Evolutionary conservation across 257 asterid species (phyloP), one percentile per base, ranked within the genome.

Genomic region (Perilla frutescens): DNA sequence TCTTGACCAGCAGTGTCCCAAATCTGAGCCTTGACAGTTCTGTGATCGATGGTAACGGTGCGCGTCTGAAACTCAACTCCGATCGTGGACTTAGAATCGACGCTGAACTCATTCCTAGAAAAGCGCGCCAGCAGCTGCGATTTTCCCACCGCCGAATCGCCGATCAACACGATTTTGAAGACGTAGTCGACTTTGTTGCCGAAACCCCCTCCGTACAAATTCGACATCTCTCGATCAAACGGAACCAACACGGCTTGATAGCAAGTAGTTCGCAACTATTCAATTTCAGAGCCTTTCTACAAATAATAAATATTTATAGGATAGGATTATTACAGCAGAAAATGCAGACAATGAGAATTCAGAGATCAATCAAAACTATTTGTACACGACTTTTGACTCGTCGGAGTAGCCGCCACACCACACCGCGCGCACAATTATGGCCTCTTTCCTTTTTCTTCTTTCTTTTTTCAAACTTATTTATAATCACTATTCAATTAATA

Each of bases 1-100:
- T 90, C 97, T 20, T 90, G 97, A 55, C 97, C 97, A 70, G 97
- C 97, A 8, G 97, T 90, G 72, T 90, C 97, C 97, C 97, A 90
- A 85, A 90, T 90, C 93, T 90, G 97, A 57, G 97, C 96, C 82
- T 90, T 90, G 54, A 90, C 80, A 29, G 76, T 87, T 80, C 85
- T 90, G 48, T 80, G 83, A 83, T 88, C 97, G 79, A 90, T 75
- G 39, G 31, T 60, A 10, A 88, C 71, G 6, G 96, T 90, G 44
- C 92, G 85, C 11, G 96, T 88, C 81, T 90, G 96, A 68, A 90
- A 90, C 69, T 90, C 96, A 7, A 90, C 96, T 45, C 96, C 96
- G 55, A 90, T 88, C 1, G 96, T 90, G 9, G 96, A 86, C 68
- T 88, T 90, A 0, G 96, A 90, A 77, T 90, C 96, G 80, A 90